Evolutionary conservation across 75 land plant species (phyloP).

Genomic region (Pseudotsuga menziesii): DNA sequence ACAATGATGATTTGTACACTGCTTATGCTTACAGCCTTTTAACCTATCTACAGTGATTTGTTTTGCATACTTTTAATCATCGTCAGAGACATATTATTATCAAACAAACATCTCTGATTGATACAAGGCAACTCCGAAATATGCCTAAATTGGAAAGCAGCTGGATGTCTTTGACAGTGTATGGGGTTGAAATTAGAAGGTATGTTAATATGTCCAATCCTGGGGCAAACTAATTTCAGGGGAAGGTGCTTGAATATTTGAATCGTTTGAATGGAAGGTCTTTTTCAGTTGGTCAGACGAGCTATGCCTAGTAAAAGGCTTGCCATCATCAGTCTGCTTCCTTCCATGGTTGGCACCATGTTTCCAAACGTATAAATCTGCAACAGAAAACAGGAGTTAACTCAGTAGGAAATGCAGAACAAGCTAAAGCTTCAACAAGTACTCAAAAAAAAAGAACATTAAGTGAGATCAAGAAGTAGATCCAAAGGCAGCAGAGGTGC

Average conservation of each 20-base stretch:
- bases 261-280: not conserved
- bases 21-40: too few relatives aligned
- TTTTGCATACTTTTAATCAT: not conserved
- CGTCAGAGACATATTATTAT: not conserved
- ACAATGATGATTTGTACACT: not conserved
- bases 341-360: not conserved
- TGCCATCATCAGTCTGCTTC: not conserved
- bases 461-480: not conserved
- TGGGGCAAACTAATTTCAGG: slow-evolving; percentile 7
- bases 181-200: not conserved
- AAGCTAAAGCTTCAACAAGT: not conserved
- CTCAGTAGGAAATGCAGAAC: not conserved
- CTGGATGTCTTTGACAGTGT: not conserved
- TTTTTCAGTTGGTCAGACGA: not conserved
- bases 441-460: too few relatives aligned
- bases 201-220: slow-evolving; percentile 4
- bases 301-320: not conserved
- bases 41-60: not conserved
- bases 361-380: slow-evolving; percentile 1
- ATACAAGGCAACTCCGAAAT: not conserved
- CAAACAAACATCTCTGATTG: not conserved
- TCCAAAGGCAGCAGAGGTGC: too few relatives aligned
- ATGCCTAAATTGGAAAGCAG: not conserved
- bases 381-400: not conserved
- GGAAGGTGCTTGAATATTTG: not conserved